Evolutionary conservation across 2,329 filamentous ascomycete species (phyloP).

Genomic region (Fusarium solani-melongenae): DNA sequence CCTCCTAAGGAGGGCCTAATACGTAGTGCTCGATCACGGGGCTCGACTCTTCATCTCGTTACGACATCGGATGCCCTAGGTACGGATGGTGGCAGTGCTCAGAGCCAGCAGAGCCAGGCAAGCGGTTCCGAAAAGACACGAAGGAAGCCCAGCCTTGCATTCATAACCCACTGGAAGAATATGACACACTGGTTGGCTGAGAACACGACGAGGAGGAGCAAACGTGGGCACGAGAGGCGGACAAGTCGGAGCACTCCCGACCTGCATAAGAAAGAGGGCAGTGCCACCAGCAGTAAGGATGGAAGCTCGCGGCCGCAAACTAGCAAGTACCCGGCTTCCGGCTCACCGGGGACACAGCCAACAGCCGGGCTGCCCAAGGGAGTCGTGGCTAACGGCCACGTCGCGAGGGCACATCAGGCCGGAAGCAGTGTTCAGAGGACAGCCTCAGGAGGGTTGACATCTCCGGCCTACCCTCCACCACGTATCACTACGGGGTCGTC

Average conservation of each 20-base stretch:
- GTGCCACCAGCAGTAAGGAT: constrained; percentile 60
- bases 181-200: constrained; percentile 73
- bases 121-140: constrained; percentile 58
- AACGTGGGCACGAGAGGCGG: constrained; percentile 59
- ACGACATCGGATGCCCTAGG: constrained; percentile 68
- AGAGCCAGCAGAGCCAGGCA: constrained; percentile 44
- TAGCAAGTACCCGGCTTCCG: constrained; percentile 63
- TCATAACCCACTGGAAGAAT: constrained; percentile 71
- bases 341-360: constrained; percentile 48
- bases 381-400: constrained; percentile 63
- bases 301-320: constrained; percentile 69
- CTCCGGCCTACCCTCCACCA: constrained; percentile 46
- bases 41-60: constrained; percentile 88
- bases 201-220: constrained; percentile 64
- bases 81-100: constrained; percentile 39
- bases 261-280: constrained; percentile 62
- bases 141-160: constrained; percentile 68
- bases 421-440: constrained; percentile 33
- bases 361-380: constrained; percentile 62
- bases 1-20: constrained; percentile 86
- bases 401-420: constrained; percentile 42
- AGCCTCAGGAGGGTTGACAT: constrained; percentile 37
- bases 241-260: constrained; percentile 70
- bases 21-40: constrained; percentile 76
- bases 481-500: constrained; percentile 49